Conservation (phyloP, 2,329 filamentous ascomycete genomes). For the Xylaria digitata region DNA sequence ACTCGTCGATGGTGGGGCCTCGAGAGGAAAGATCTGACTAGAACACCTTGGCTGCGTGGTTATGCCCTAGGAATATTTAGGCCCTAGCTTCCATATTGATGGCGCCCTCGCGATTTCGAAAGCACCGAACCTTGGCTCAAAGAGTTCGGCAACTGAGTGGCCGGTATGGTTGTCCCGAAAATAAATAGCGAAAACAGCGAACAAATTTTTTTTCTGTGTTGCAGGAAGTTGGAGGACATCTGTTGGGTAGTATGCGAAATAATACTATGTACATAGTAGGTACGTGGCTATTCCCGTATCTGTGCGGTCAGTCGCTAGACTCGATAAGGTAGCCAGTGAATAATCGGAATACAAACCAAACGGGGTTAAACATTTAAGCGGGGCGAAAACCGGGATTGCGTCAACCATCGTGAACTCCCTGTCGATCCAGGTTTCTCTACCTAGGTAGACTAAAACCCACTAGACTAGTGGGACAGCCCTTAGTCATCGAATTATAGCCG, state of each 20-base stretch:
- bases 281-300: not conserved
- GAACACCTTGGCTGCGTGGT: conserved; percentile 1
- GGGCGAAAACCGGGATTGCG: conserved; percentile 30
- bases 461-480: not conserved
- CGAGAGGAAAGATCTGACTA: conserved; percentile 14
- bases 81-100: conserved; percentile 1
- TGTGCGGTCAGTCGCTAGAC: not conserved
- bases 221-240: not conserved
- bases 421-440: not conserved
- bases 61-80: not conserved
- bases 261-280: not conserved
- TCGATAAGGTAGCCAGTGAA: conserved; percentile 1
- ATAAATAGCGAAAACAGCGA: not conserved
- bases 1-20: conserved; percentile 18
- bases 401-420: conserved; percentile 19
- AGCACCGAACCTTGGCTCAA: conserved; percentile 8
- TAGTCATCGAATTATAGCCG: conserved; percentile 18
- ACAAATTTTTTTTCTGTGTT: not conserved
- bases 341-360: conserved; percentile 5
- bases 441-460: not conserved
- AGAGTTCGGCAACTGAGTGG: not conserved
- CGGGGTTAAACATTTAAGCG: conserved; percentile 13
- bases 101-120: not conserved
- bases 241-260: not conserved
- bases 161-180: not conserved